Evolutionary conservation across 2,329 filamentous ascomycete genomes (phyloP).

Genomic region (Pseudocercospora vitis): DNA sequence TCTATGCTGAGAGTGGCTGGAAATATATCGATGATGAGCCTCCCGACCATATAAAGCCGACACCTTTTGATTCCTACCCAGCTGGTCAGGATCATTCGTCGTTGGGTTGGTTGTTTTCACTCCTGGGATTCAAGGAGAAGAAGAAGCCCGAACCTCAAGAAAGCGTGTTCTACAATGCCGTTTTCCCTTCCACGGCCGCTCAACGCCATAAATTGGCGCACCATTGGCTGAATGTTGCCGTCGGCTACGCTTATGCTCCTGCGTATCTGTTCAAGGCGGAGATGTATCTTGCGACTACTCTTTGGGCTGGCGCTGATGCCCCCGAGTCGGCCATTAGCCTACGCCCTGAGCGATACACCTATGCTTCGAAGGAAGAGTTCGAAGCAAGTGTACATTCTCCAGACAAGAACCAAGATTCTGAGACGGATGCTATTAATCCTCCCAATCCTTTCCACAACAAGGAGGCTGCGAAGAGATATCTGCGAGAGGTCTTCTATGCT

Average conservation of each 20-base stretch:
- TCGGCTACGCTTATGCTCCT: constrained; percentile 28
- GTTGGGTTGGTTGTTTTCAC: background rate
- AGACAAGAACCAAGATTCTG: background rate
- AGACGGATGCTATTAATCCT: constrained; percentile 18
- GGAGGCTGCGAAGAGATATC: constrained; percentile 21
- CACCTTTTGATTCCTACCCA: constrained; percentile 37
- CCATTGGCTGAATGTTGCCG: constrained; percentile 32
- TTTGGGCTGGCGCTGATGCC: constrained; percentile 28
- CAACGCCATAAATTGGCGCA: constrained; percentile 30
- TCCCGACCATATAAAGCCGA: constrained; percentile 36
- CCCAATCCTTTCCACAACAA: constrained; percentile 30
- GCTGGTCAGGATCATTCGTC: background rate
- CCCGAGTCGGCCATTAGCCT: constrained; percentile 28
- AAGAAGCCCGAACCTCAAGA: constrained; percentile 18
- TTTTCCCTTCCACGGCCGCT: constrained; percentile 30
- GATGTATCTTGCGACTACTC: constrained; percentile 28
- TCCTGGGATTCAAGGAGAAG: constrained; percentile 12
- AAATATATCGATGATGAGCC: constrained; percentile 38
- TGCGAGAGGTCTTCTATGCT: constrained; percentile 32
- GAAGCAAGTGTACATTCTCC: constrained; percentile 3
- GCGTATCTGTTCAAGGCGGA: constrained; percentile 31
- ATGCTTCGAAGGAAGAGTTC: constrained; percentile 27
- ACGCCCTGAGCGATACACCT: constrained; percentile 29
- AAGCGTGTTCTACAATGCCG: constrained; percentile 31
- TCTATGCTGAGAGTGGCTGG: constrained; percentile 40